Evolutionary conservation across 257 asterid genomes (phyloP).

Genomic region (Perilla frutescens): DNA sequence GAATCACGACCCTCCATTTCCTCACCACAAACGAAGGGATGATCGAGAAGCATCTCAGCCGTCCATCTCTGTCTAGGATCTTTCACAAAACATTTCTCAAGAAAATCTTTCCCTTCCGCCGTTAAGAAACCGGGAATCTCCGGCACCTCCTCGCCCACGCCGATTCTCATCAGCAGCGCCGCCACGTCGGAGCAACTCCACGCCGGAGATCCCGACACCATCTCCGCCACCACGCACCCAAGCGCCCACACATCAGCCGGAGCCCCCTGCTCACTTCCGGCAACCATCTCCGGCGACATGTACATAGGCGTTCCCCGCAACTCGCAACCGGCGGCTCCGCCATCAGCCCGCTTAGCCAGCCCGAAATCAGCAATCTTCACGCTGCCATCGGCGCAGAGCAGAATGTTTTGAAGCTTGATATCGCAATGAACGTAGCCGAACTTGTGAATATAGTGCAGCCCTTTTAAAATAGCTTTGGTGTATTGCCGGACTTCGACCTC

Average conservation of each 20-base stretch:
- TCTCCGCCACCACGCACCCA: conserved; percentile 81
- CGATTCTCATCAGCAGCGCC: conserved; percentile 65
- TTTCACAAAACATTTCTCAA: conserved; percentile 59
- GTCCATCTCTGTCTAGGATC: conserved; percentile 79
- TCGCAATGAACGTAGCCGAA: conserved; percentile 87
- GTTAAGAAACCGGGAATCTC: conserved; percentile 62
- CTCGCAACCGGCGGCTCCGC: conserved; percentile 34
- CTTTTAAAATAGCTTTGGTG: conserved; percentile 57
- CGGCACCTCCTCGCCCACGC: conserved; percentile 65
- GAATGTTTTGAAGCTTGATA: conserved; percentile 80
- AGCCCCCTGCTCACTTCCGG: conserved; percentile 61
- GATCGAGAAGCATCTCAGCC: conserved; percentile 89
- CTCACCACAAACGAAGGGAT: conserved; percentile 57
- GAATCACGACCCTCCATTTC: conserved; percentile 17
- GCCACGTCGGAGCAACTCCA: conserved; percentile 61
- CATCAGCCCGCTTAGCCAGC: conserved; percentile 54
- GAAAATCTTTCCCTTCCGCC: conserved; percentile 70
- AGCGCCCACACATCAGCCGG: conserved; percentile 90
- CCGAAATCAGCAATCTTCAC: conserved; percentile 87
- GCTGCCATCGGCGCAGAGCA: conserved; percentile 48
- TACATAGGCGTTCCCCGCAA: conserved; percentile 88
- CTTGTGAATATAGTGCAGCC: conserved; percentile 62
- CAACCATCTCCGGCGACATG: conserved; percentile 91
- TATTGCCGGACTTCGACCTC: conserved; percentile 55
- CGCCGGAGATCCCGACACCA: conserved; percentile 65